Evolutionary conservation across 768 basidiomycete species (phyloP).

Genomic region (Mycena alexandri): DNA sequence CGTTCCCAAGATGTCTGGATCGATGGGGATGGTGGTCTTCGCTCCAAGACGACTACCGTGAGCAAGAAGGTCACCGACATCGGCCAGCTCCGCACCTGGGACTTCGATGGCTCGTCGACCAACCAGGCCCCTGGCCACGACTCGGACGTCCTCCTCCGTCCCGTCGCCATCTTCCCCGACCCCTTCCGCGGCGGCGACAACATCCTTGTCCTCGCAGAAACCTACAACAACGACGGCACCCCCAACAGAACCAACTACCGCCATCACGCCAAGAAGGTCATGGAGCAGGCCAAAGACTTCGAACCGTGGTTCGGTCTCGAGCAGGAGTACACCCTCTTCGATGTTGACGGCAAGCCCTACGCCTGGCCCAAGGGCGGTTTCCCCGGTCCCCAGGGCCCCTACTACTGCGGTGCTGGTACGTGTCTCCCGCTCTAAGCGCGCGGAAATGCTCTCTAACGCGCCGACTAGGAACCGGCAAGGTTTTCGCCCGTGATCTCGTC

Average conservation of each 20-base stretch:
- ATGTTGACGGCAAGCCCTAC: constrained; percentile 88
- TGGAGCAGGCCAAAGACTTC: constrained; percentile 88
- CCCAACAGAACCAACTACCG: constrained; percentile 98
- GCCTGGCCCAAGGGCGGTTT: constrained; percentile 99
- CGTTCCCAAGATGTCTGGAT: constrained; percentile 90
- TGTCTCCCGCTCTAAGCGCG: constrained; percentile 29
- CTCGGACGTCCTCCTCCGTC: constrained; percentile 98
- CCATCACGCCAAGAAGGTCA: constrained; percentile 92
- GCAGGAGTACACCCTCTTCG: constrained; percentile 99
- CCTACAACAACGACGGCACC: constrained; percentile 99
- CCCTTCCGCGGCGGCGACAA: constrained; percentile 99
- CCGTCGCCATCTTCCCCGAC: constrained; percentile 97
- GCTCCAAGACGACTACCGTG: constrained; percentile 97
- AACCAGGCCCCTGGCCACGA: constrained; percentile 96
- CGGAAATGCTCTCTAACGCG: constrained; percentile 37
- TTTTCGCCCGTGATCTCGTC: constrained; percentile 97
- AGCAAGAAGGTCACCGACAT: constrained; percentile 89
- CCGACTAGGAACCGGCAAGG: constrained; percentile 89
- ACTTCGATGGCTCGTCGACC: constrained; percentile 98
- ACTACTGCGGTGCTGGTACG: constrained; percentile 98
- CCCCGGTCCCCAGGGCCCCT: constrained; percentile 99
- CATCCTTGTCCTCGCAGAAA: constrained; percentile 96
- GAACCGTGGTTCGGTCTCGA: constrained; percentile 98
- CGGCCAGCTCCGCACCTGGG: constrained; percentile 95
- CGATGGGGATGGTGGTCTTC: constrained; percentile 93